Evolutionary conservation across 441 rosid genomes (phyloP).

Genomic region (Erodium chrysanthum): DNA sequence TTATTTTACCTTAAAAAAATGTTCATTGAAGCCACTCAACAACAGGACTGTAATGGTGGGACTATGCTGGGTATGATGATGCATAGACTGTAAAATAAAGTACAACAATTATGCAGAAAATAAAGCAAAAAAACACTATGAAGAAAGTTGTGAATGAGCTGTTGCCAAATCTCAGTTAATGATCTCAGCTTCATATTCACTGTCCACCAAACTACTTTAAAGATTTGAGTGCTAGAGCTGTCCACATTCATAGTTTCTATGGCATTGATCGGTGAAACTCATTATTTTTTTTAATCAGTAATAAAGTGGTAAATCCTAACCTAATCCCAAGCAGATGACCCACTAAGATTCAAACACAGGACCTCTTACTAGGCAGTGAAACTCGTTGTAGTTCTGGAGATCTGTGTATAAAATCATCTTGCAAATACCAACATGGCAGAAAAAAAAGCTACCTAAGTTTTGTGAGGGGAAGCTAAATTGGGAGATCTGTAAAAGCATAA

Average conservation of each 20-base stretch:
- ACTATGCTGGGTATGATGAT: background rate
- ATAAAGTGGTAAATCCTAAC: too few relatives aligned
- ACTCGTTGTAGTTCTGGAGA: background rate
- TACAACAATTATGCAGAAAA: background rate
- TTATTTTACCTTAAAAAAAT: conserved; percentile 20
- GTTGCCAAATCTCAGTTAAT: background rate
- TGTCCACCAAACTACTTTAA: background rate
- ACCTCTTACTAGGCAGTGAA: too few relatives aligned
- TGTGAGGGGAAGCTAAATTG: background rate
- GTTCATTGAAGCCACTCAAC: background rate
- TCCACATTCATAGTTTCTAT: background rate
- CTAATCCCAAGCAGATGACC: too few relatives aligned
- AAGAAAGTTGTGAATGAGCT: background rate
- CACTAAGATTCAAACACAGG: too few relatives aligned
- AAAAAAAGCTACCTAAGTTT: too few relatives aligned
- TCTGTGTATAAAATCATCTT: background rate
- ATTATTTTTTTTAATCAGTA: too few relatives aligned
- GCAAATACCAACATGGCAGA: background rate
- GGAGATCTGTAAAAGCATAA: background rate
- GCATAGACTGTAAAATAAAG: background rate
- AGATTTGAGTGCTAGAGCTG: background rate
- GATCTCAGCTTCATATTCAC: background rate
- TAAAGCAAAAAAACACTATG: background rate
- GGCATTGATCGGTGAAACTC: background rate
- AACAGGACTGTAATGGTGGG: background rate